Conservation (phyloP, 176 grass and related monocot species). For the Poa pratensis region DNA sequence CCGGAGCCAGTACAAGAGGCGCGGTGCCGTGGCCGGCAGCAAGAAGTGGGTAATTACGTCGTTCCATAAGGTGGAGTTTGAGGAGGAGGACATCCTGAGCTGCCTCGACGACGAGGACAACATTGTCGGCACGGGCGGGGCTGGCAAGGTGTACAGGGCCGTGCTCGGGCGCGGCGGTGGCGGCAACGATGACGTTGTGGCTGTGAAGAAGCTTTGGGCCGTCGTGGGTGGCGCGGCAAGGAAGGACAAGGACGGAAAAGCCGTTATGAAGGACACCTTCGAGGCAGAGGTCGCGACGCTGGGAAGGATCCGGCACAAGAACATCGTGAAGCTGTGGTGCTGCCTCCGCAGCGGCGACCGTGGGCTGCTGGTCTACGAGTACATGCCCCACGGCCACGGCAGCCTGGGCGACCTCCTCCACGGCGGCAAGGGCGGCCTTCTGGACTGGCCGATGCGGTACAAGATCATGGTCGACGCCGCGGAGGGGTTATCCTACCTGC, state of each 20-base stretch:
- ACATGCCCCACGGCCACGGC: slow-evolving; percentile 87
- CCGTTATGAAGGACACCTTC: slow-evolving; percentile 33
- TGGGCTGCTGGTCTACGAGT: slow-evolving; percentile 83
- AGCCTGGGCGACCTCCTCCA: slow-evolving; percentile 82
- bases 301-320: slow-evolving; percentile 82
- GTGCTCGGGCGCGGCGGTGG: slow-evolving; percentile 32
- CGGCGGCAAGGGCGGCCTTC: slow-evolving; percentile 47
- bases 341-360: slow-evolving; percentile 56
- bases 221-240: neutral
- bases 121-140: slow-evolving; percentile 59
- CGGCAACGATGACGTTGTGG: slow-evolving; percentile 35
- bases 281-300: slow-evolving; percentile 70
- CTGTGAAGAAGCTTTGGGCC: slow-evolving; percentile 59
- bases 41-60: slow-evolving; percentile 49
- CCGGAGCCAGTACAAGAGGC: neutral
- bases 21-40: neutral
- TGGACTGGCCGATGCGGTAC: slow-evolving; percentile 65
- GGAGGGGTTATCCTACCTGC: slow-evolving; percentile 73
- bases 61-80: slow-evolving; percentile 66
- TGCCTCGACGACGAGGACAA: slow-evolving; percentile 66
- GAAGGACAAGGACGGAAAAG: slow-evolving; percentile 16
- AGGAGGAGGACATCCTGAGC: slow-evolving; percentile 55
- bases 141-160: slow-evolving; percentile 70
- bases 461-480: slow-evolving; percentile 66
- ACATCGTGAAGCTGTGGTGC: slow-evolving; percentile 89